Evolutionary conservation across 805 yeast genomes (phyloP).

Genomic region (Wickerhamomyces ciferrii): DNA sequence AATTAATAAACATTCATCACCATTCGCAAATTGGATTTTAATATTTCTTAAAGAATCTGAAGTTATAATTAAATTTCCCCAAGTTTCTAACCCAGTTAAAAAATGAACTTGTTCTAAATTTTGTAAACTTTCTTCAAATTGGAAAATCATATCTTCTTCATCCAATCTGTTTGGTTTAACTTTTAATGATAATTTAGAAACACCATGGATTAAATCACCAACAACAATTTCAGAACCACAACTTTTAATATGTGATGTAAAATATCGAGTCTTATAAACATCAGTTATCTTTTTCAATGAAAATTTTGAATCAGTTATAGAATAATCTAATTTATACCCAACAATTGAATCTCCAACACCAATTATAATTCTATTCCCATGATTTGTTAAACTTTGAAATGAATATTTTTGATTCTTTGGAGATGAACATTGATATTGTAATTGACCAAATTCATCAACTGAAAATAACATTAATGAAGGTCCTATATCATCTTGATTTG

Average conservation of each 20-base stretch:
- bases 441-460: constrained; percentile 27
- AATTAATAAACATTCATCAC: constrained; percentile 1
- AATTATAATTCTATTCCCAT: constrained; percentile 22
- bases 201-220: constrained; percentile 14
- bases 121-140: constrained; percentile 4
- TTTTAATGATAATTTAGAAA: constrained; percentile 7
- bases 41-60: constrained; percentile 16
- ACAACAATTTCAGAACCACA: constrained; percentile 15
- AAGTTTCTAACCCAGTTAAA: constrained; percentile 11
- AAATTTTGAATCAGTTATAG: constrained; percentile 28
- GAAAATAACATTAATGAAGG: constrained; percentile 28
- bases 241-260: constrained; percentile 10
- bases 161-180: constrained; percentile 2
- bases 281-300: constrained; percentile 21
- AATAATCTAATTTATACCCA: constrained; percentile 26
- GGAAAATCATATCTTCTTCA: constrained; percentile 11
- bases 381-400: constrained; percentile 22
- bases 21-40: constrained; percentile 1
- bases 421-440: constrained; percentile 21
- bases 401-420: constrained; percentile 13
- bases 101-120: constrained; percentile 6
- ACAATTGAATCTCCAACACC: constrained; percentile 26
- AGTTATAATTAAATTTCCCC: constrained; percentile 4
- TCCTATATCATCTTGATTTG: constrained; percentile 24
- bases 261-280: constrained; percentile 7